phyloP scores from a whole-genome alignment of 805 yeast genomes.

The Hanseniaspora lachancei region DNA sequence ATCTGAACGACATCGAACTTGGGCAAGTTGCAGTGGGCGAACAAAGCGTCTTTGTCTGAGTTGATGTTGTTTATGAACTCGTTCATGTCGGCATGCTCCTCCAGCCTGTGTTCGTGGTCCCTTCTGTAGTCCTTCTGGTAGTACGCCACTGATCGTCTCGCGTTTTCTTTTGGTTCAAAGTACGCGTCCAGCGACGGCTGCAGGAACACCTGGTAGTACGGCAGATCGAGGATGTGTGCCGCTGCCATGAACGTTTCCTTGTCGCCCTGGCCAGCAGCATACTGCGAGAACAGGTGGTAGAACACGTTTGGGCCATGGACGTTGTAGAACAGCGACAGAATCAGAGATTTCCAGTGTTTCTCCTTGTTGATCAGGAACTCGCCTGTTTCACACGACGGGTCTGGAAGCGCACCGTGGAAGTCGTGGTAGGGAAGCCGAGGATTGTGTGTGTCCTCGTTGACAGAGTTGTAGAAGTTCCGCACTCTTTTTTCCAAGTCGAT shows the following conservation, averaged over 20 bases:
- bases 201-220: constrained; percentile 38
- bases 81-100: not conserved
- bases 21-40: constrained; percentile 31
- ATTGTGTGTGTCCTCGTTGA: constrained; percentile 19
- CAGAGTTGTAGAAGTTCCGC: constrained; percentile 27
- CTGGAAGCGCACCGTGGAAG: constrained; percentile 51
- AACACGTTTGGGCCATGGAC: constrained; percentile 58
- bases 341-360: constrained; percentile 43
- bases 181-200: constrained; percentile 30
- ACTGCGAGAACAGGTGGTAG: constrained; percentile 60
- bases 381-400: constrained; percentile 63
- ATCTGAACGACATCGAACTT: constrained; percentile 28
- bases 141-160: constrained; percentile 58
- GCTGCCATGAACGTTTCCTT: constrained; percentile 65
- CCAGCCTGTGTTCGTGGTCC: constrained; percentile 31
- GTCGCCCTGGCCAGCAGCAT: constrained; percentile 70
- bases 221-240: constrained; percentile 35
- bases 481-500: constrained; percentile 31
- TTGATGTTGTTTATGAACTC: constrained; percentile 8
- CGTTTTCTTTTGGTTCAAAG: constrained; percentile 22
- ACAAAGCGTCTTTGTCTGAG: constrained; percentile 21
- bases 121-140: constrained; percentile 56
- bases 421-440: constrained; percentile 37
- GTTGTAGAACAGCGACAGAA: constrained; percentile 54
- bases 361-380: constrained; percentile 51